Base-by-base conservation (phyloP, 805 yeast genomes). In the Candida loeiensis region DNA sequence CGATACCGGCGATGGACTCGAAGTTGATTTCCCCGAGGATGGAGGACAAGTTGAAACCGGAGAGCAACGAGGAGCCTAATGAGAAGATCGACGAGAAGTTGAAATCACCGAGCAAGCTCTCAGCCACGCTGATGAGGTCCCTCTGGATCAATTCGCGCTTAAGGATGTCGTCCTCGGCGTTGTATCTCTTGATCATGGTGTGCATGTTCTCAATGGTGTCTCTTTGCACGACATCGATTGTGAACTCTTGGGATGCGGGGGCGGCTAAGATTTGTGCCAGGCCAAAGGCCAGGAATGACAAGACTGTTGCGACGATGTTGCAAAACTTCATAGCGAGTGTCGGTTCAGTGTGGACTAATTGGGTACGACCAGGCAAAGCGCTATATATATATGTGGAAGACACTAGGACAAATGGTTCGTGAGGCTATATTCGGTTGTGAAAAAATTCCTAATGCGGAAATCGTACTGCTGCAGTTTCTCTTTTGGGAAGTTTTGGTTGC, bases 1-100 rank as follows among this genome's bases (percentile, higher is more conserved):
- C 50, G 47, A 46, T 49, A 4, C 66, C 66, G 9, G 66, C 64
- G 41, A 58, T 53, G 11, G 48, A 44, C 37, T 60, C 62, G 28
- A 47, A 48, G 38, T 54, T 40, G 26, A 52, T 41, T 16, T 35
- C 30, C 6, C 39, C 34, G 14, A 51, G 28, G 17, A 53, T 25
- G 15, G 33, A 40, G 4, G 51, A 34, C 19, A 51, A 43, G 40
- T 53, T 48, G 33, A 53, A 37, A 19, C 22, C 34, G 5, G 40
- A 3, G 51, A 54, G 17, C 6, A 28, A 6, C 16, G 32, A 28
- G 5, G 8, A 6, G 12, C 29, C 29, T 9, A 13, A 5, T 8
- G 29, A 26, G 16, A 50, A 25, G 18, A 53, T 27, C 15, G 33
- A 40, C 4, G 50, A 34, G 16, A 51, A 45, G 40, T 53, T 48